Evolutionary conservation across 2,329 filamentous ascomycete species (phyloP), one percentile per base, ranked within the genome.

Genomic region (Calonectria henricotiae): DNA sequence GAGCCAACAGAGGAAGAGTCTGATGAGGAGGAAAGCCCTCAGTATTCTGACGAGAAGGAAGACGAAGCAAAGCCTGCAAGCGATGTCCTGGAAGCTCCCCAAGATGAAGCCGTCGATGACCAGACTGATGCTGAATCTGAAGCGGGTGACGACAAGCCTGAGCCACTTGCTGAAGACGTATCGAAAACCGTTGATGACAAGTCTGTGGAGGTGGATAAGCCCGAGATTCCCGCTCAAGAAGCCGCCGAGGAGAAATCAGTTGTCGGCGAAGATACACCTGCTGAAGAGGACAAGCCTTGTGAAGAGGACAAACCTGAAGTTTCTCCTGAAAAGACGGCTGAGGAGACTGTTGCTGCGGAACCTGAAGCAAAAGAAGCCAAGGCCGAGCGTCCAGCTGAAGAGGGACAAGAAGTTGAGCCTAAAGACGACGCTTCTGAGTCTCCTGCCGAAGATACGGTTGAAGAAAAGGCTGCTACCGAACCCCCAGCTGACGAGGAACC

Each of bases 251-350:
- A 54, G 25, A 32, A 35, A 23, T 27, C 44, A 37, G 49, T 27
- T 30, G 37, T 65, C 23, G 27, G 20, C 49, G 47, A 60, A 51
- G 64, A 60, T 13, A 61, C 37, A 15, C 37, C 54, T 37, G 32
- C 51, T 8, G 68, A 67, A 27, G 58, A 58, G 11, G 63, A 58
- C 23, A 60, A 41, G n/a, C 41, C 65, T 15, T 23, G 37, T n/a
- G 67, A 64, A 3, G 46, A 62, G 54, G 68, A 68, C 49, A 66
- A 54, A 11, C 37, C 63, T 23, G 62, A 60, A 49, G 12, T 49
- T 49, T 6, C 43, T 15, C 39, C 37, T n/a, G 66, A 67, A 41
- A 49, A 46, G 32, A 27, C 39, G 15, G 41, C 35, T 39, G 55
- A 55, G n/a, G 64, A 61, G n/a, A 30, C 44, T 7, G 17, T 43